Evolutionary conservation across 345 rosid genomes (phyloP), one percentile per base, ranked within the genome.

Genomic region (Rubroshorea leprosula): DNA sequence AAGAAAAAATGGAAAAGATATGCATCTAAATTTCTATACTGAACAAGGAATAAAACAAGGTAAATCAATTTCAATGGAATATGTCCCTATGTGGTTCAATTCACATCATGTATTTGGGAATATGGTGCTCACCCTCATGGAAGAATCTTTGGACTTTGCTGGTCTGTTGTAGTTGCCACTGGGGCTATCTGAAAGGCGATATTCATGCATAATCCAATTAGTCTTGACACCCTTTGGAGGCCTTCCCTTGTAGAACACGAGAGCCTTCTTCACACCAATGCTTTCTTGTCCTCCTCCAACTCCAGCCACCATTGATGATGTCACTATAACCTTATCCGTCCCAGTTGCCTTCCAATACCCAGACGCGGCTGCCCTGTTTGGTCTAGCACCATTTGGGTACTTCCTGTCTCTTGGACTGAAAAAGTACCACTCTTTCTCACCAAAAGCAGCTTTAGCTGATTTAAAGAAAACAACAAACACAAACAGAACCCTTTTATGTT

Each of bases 301-400:
- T 15, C 61, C 58, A 1, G 41, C 46, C 1, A 7, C 24, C 61
- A 45, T 15, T 24, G 84, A 21, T 1, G 91, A 11, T 17, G 80
- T 53, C 18, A 73, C 66, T 10, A 92, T 92, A 56, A 84, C 41
- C 72, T 89, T 92, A 66, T 92, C 98, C 0, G 98, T 92, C 12
- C 98, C 98, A 0, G 98, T 92, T 0, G 98, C 98, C 76, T 92
- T 92, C 98, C 98, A 92, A 56, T 88, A 91, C 49, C 98, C 98
- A 0, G 98, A 89, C 0, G 86, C 93, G 7, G 98, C 98, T 0
- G 99, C 97, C 55, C 99, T 83, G 79, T 93, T 93, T 2, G 99
- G 99, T 70, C 99, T 59, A 0, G 89, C 97, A 45, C 99, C 99
- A 5, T 93, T 93, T 0, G 99, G 99, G 73, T 93, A 93, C 83